Base-by-base conservation (phyloP, 345 rosid genomes). In the Gossypium turneri region DNA sequence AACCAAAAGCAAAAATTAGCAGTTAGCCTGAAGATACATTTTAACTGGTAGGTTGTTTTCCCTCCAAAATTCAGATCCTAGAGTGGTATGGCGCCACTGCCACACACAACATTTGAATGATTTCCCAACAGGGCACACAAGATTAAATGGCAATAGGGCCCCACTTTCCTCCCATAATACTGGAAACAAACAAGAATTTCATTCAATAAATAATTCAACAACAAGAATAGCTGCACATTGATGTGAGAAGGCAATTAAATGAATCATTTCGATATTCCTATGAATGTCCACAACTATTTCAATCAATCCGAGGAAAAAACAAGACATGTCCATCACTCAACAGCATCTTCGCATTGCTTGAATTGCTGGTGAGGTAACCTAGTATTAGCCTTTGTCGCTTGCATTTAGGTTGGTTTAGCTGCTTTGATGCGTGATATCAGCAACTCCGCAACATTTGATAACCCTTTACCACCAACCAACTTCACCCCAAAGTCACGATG, bases 391-490 rank as follows among this genome's bases (percentile, higher is more conserved):
- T 4, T 55, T 6, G 12, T 22, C 53, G 12, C 73, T 69, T 12
- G 20, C 53, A 75, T 65, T 66, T 51, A 24, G 75, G 64, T 83
- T 81, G 34, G 67, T 76, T 86, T 85, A 3, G 85, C 84, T 38
- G 84, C 86, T 81, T 86, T 89, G 73, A 89, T 82, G 70, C 81
- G 71, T 22, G 82, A 72, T 68, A 92, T 76, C 50, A 90, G 80
- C n/a, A 87, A 82, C 79, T 87, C 89, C 11, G 83, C 91, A 24
- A 75, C 85, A 41, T 67, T 76, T 48, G 85, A 72, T 47, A 88
- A 74, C 16, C 85, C 91, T 76, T 82, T 88, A 77, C 86, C 81
- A 7, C 85, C 88, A 12, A 87, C 85, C 61, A 79, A 73, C 56
- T 66, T 71, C 52, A 84, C 76, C 73, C 84, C 82, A 73, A 85